phyloP scores from a whole-genome alignment of 331 rosid genomes.

The Pyracantha coccinea region DNA sequence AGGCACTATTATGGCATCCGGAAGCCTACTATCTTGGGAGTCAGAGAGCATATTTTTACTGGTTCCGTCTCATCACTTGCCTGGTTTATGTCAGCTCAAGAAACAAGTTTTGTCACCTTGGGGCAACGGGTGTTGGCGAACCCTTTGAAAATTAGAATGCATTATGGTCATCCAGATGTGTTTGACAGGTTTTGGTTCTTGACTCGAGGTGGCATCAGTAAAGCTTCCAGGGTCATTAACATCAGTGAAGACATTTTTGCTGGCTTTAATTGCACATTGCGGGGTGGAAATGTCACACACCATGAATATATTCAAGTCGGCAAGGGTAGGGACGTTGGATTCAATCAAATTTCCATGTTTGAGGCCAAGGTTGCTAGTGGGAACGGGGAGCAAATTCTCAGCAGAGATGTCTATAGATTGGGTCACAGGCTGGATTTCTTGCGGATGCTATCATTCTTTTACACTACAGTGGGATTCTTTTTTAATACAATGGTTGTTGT shows the following conservation, averaged over 20 bases:
- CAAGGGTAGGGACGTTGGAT: conserved; percentile 91
- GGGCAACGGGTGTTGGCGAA: conserved; percentile 90
- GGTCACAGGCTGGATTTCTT: conserved; percentile 85
- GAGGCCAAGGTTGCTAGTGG: conserved; percentile 95
- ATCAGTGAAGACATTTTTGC: conserved; percentile 90
- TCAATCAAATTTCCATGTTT: conserved; percentile 84
- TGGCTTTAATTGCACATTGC: conserved; percentile 82
- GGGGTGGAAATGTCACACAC: conserved; percentile 84
- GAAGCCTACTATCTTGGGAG: conserved; percentile 85
- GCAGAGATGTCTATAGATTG: conserved; percentile 78
- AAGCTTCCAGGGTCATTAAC: conserved; percentile 87
- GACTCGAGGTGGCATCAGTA: conserved; percentile 86
- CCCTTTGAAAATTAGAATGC: conserved; percentile 81
- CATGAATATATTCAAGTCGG: conserved; percentile 94
- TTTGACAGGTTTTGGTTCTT: conserved; percentile 82
- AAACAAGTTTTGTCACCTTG: conserved; percentile 84
- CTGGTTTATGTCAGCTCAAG: conserved; percentile 95
- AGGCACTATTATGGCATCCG: conserved; percentile 48
- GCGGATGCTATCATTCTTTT: conserved; percentile 78
- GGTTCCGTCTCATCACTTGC: conserved; percentile 94
- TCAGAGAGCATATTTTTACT: conserved; percentile 82
- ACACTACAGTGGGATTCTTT: conserved; percentile 81
- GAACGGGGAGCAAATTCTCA: conserved; percentile 82
- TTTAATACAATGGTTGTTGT: conserved; percentile 72
- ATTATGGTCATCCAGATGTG: conserved; percentile 95